Conservation (phyloP, 2,329 filamentous ascomycete genomes). For the Magnaporthiopsis poae region DNA sequence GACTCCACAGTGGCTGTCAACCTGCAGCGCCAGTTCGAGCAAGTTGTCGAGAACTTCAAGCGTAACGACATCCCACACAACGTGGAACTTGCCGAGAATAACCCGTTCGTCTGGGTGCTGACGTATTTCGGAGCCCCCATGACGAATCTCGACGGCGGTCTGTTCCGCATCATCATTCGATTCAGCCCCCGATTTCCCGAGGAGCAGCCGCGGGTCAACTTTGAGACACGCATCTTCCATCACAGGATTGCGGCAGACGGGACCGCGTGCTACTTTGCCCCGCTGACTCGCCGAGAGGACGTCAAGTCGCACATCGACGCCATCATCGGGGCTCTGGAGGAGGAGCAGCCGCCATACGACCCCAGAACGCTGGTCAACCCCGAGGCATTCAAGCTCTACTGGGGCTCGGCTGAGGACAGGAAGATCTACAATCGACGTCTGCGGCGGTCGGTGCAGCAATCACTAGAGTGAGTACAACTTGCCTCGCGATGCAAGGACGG, state of each 20-base stretch:
- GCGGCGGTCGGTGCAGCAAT: slow-evolving; percentile 64
- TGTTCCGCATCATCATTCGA: slow-evolving; percentile 70
- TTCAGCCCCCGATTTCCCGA: slow-evolving; percentile 81
- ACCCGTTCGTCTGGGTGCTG: slow-evolving; percentile 81
- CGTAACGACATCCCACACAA: slow-evolving; percentile 62
- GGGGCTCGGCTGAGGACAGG: slow-evolving; percentile 69
- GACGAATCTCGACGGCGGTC: slow-evolving; percentile 84
- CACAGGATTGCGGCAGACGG: slow-evolving; percentile 74
- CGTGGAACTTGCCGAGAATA: slow-evolving; percentile 64
- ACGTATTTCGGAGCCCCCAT: slow-evolving; percentile 87
- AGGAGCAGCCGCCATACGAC: slow-evolving; percentile 80
- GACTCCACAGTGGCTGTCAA: slow-evolving; percentile 72
- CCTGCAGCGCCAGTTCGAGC: slow-evolving; percentile 73
- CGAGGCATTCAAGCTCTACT: slow-evolving; percentile 77
- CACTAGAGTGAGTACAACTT: slow-evolving; percentile 45
- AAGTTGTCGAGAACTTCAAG: slow-evolving; percentile 68
- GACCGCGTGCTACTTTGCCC: slow-evolving; percentile 70
- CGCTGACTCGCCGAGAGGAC: slow-evolving; percentile 55
- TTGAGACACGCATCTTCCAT: slow-evolving; percentile 77
- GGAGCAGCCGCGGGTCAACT: slow-evolving; percentile 73
- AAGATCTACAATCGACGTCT: slow-evolving; percentile 77
- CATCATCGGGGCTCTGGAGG: slow-evolving; percentile 73
- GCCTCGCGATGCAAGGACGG: not conserved
- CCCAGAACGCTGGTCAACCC: slow-evolving; percentile 78
- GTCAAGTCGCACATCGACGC: slow-evolving; percentile 74